Percentiles rank a stretch among this genome's conserved stretches.
phyloP scores from a whole-genome alignment of 169 alveolate species.

The Plasmodium inui region DNA sequence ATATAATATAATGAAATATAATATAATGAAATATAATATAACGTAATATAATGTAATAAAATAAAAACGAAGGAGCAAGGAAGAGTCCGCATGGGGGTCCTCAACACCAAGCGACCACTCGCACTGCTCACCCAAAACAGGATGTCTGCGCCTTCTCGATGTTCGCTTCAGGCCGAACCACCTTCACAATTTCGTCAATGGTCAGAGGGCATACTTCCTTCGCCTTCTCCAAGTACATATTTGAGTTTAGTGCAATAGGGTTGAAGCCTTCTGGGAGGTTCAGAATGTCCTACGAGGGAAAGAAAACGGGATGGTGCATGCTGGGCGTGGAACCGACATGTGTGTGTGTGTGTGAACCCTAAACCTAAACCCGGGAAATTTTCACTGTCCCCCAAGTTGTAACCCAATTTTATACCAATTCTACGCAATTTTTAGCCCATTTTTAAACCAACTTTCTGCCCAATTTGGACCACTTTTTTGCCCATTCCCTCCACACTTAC shows the following conservation, averaged over 20 bases:
- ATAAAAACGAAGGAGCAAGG: neutral
- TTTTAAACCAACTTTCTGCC: too few relatives aligned
- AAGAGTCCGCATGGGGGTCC: neutral
- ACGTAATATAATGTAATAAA: neutral
- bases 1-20: neutral
- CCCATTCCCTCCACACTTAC: neutral
- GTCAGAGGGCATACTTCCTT: conserved; percentile 64
- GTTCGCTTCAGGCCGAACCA: conserved; percentile 43
- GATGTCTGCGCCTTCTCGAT: conserved; percentile 75
- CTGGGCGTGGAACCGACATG: neutral
- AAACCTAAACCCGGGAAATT: neutral
- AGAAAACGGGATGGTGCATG: neutral
- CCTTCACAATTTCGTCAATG: conserved; percentile 59
- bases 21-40: neutral
- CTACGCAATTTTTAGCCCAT: too few relatives aligned
- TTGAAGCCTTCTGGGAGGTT: conserved; percentile 49
- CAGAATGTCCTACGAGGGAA: conserved; percentile 42
- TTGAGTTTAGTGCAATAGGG: conserved; percentile 35
- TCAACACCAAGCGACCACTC: neutral
- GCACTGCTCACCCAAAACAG: conserved; percentile 58
- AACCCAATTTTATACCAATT: too few relatives aligned
- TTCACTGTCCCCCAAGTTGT: neutral
- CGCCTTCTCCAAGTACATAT: conserved; percentile 68
- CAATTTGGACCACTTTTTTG: neutral
- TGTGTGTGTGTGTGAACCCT: neutral